These are phyloP conservation scores for Dothidotthia symphoricarpi DNA, from an alignment of 2,329 filamentous ascomycete genomes.

Conservation along the genomic window DNA sequence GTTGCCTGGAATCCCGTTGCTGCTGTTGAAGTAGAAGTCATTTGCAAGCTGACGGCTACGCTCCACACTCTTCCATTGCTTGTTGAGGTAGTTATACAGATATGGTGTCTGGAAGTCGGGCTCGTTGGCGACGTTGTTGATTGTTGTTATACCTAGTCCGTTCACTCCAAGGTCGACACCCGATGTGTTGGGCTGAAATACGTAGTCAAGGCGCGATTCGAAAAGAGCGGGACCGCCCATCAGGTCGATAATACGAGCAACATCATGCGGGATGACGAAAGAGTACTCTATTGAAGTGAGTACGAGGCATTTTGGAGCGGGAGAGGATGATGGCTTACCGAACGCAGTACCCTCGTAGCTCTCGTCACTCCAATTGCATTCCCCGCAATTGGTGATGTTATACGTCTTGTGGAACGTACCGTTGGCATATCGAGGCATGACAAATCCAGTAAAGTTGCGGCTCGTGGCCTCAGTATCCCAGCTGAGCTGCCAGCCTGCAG, in stretches of 20 bases:
- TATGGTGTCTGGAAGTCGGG: constrained; percentile 44
- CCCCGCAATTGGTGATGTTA: constrained; percentile 45
- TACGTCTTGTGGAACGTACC: constrained; percentile 41
- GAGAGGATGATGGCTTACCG: too few relatives aligned
- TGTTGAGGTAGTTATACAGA: constrained; percentile 45
- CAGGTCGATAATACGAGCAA: constrained; percentile 44
- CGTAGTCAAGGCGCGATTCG: constrained; percentile 44
- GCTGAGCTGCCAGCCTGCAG: constrained; percentile 45
- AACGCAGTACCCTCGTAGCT: constrained; percentile 47
- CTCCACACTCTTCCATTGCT: constrained; percentile 39
- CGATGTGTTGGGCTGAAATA: constrained; percentile 42
- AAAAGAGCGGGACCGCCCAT: constrained; percentile 44
- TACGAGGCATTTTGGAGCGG: too few relatives aligned
- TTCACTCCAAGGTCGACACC: constrained; percentile 39
- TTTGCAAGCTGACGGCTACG: constrained; percentile 38
- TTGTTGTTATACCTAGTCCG: constrained; percentile 37
- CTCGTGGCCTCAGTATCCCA: constrained; percentile 42
- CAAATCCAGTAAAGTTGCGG: constrained; percentile 40
- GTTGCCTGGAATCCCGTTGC: constrained; percentile 48
- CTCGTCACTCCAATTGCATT: constrained; percentile 44
- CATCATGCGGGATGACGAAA: constrained; percentile 46
- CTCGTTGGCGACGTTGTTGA: constrained; percentile 43
- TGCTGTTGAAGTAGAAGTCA: constrained; percentile 43
- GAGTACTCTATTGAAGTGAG: constrained; percentile 39
- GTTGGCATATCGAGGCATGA: constrained; percentile 39